A percentile compares a stretch with the other conserved stretches of the same genome.
Evolutionary conservation across 129 eudicot species (phyloP).

Genomic region (Heracleum sosnowskyi): DNA sequence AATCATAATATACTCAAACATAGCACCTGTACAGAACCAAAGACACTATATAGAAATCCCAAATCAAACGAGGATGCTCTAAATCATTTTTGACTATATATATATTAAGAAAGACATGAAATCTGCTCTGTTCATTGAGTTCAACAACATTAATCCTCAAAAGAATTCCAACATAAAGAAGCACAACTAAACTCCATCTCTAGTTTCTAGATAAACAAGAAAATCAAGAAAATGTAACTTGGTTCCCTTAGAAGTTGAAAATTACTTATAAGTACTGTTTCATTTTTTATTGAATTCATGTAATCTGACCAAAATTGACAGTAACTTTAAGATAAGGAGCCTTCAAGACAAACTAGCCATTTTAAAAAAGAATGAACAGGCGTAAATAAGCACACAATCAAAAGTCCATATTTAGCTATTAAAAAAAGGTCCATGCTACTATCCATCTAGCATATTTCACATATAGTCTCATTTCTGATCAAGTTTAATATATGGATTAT

Average conservation of each 20-base stretch:
- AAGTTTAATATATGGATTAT: too few species aligned
- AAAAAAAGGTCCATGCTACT: not conserved
- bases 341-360: too few species aligned
- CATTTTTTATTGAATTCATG: too few species aligned
- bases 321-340: too few species aligned
- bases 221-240: too few species aligned
- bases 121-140: constrained; percentile 68
- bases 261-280: too few species aligned
- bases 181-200: constrained; percentile 37
- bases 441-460: not conserved
- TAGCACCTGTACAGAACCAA: not conserved
- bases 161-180: constrained; percentile 28
- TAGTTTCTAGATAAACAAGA: constrained; percentile 2
- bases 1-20: not conserved
- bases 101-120: constrained; percentile 33
- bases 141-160: constrained; percentile 41
- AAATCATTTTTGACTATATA: not conserved
- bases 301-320: too few species aligned
- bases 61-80: not conserved
- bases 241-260: too few species aligned
- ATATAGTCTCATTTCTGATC: not conserved
- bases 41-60: too few species aligned
- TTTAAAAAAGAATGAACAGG: too few species aligned
- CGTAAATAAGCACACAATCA: not conserved
- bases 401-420: too few species aligned